These are phyloP conservation scores for Taphrina communis DNA, from an alignment of 1,139 yeast genomes.

Conservation along the genomic window DNA sequence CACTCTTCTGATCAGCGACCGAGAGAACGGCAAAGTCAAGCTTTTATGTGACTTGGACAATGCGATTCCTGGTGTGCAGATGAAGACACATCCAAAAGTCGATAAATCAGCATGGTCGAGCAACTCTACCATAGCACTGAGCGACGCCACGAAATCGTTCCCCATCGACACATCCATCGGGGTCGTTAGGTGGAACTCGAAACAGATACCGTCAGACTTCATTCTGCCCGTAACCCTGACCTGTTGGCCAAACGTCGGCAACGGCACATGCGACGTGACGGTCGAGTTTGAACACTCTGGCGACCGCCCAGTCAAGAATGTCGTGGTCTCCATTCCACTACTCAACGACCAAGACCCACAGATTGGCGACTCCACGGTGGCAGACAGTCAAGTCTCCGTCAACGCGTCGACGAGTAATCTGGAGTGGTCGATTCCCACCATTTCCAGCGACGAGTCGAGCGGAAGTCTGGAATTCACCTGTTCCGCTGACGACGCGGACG, in stretches of 20 bases:
- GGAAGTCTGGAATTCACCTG: constrained; percentile 84
- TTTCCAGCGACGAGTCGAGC: constrained; percentile 55
- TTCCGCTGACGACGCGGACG: constrained; percentile 74
- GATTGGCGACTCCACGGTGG: constrained; percentile 61
- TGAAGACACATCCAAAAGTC: constrained; percentile 94
- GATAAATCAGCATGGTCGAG: constrained; percentile 73
- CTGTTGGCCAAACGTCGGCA: constrained; percentile 79
- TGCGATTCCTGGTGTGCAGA: constrained; percentile 63
- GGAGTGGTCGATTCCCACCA: constrained; percentile 54
- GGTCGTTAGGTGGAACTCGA: constrained; percentile 85
- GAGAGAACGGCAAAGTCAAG: constrained; percentile 68
- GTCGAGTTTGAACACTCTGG: constrained; percentile 78
- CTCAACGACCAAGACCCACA: constrained; percentile 50
- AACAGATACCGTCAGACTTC: constrained; percentile 57
- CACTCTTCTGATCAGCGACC: constrained; percentile 81
- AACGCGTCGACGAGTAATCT: constrained; percentile 51
- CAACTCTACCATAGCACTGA: constrained; percentile 68
- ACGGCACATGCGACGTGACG: constrained; percentile 58
- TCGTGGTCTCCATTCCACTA: constrained; percentile 69
- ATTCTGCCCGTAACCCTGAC: constrained; percentile 74
- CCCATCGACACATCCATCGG: constrained; percentile 92
- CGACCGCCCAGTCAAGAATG: constrained; percentile 61
- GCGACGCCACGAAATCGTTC: constrained; percentile 78
- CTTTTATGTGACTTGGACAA: constrained; percentile 60
- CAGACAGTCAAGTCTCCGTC: constrained; percentile 41